Percentiles rank a stretch among this genome's conserved stretches.
Conservation (phyloP, 1,284 basidiomycete species). For the Veloporphyrellus conicus region DNA sequence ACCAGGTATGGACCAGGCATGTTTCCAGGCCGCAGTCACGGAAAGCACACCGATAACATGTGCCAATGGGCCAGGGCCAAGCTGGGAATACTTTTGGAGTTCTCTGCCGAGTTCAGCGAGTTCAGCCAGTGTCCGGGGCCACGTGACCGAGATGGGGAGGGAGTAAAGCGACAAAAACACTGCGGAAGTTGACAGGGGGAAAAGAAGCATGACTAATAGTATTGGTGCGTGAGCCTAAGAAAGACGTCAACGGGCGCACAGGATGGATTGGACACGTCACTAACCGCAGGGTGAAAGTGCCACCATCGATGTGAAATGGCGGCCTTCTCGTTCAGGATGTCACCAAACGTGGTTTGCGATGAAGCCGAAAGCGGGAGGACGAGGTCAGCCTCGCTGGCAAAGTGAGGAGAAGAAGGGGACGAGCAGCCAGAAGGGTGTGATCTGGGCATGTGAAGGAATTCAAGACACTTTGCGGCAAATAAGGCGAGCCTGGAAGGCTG, state of each 20-base stretch:
- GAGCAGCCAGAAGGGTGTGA: conserved; percentile 36
- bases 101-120: conserved; percentile 70
- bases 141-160: conserved; percentile 68
- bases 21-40: conserved; percentile 86
- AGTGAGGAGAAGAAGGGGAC: conserved; percentile 50
- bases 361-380: conserved; percentile 68
- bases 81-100: conserved; percentile 71
- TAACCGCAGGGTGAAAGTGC: conserved; percentile 45
- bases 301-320: conserved; percentile 38
- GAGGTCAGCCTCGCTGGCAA: conserved; percentile 47
- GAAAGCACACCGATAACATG: conserved; percentile 80
- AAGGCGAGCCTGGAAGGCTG: conserved; percentile 47
- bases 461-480: conserved; percentile 48
- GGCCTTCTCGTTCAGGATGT: conserved; percentile 42
- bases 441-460: conserved; percentile 46
- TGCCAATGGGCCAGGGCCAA: conserved; percentile 54
- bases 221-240: conserved; percentile 59
- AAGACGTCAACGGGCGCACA: conserved; percentile 15
- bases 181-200: conserved; percentile 58
- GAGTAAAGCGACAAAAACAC: conserved; percentile 50
- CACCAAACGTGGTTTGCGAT: conserved; percentile 49
- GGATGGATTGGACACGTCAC: conserved; percentile 25
- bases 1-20: conserved; percentile 90
- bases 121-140: conserved; percentile 71
- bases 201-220: conserved; percentile 61